Percentiles rank a stretch among this genome's conserved stretches.
These are phyloP conservation scores for Leccinum rimulosum DNA, from an alignment of 768 basidiomycete genomes.

Conservation along the genomic window DNA sequence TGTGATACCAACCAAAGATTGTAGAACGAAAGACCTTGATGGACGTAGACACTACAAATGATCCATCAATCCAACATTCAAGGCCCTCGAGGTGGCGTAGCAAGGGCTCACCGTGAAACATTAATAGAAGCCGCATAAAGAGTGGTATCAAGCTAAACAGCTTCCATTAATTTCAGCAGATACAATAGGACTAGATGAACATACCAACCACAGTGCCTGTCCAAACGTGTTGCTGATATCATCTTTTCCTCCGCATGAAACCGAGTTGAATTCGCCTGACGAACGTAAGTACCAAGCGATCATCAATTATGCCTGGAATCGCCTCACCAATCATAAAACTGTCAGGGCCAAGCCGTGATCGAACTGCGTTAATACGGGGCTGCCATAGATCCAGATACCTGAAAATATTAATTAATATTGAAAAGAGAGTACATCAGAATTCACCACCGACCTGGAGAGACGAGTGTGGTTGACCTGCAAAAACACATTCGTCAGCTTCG, in stretches of 20 bases:
- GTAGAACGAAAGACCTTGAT: slow-evolving; percentile 48
- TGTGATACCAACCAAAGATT: slow-evolving; percentile 40
- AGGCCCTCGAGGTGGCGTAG: not conserved
- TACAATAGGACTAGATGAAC: slow-evolving; percentile 12
- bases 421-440: not conserved
- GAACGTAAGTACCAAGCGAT: not conserved
- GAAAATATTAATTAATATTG: not conserved
- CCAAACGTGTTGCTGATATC: slow-evolving; percentile 55
- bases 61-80: not conserved
- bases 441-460: slow-evolving; percentile 39
- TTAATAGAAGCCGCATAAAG: slow-evolving; percentile 39
- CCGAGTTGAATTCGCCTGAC: slow-evolving; percentile 54
- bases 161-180: not conserved
- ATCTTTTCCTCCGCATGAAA: slow-evolving; percentile 50
- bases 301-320: not conserved
- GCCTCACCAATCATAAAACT: slow-evolving; percentile 45
- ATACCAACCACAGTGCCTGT: slow-evolving; percentile 51
- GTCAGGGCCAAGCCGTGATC: slow-evolving; percentile 46
- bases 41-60: slow-evolving; percentile 43
- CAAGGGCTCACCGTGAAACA: slow-evolving; percentile 39
- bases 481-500: not conserved
- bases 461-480: slow-evolving; percentile 52
- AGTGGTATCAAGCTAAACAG: slow-evolving; percentile 14
- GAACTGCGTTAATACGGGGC: slow-evolving; percentile 46
- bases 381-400: slow-evolving; percentile 58